Evolutionary conservation across 1,284 basidiomycete species (phyloP), one percentile per base, ranked within the genome.

Genomic region (Ceratobasidium sp.): DNA sequence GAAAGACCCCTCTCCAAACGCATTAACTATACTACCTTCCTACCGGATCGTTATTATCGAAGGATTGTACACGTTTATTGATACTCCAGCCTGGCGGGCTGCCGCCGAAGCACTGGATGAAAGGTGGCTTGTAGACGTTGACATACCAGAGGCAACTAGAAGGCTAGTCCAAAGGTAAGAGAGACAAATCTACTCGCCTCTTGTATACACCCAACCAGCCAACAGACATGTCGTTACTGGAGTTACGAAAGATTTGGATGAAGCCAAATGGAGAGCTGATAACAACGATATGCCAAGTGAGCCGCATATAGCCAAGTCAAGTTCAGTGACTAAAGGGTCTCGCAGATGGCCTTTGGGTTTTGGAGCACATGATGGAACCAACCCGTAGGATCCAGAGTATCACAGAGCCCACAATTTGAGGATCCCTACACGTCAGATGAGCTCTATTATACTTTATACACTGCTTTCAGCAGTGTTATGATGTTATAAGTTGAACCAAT

Each of bases 31-130:
- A 30, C 77, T 82, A 30, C 86, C 90, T 0, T 75, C 82, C 36
- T 89, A 96, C 77, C 87, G 90, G 3, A 85, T 97, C 65, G 85
- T 97, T 67, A 79, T 96, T 72, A 86, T 96, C 73, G 93, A 97
- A 80, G 94, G 95, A 0, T 81, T 97, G 9, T 96, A 97, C 80
- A 86, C 89, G 4, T 87, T 93, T 73, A 85, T 95, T 23, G 84
- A 88, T 41, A 82, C 88, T 21, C 82, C 86, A 0, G 90, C 91
- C 0, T 98, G 96, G 96, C 79, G 78, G 0, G 84, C 86, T 18
- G 92, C 89, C 0, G 88, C 89, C 0, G 79, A 81, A 28, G 78
- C 87, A 75, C 84, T 96, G 73, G 92, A 98, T 78, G 88, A 93
- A 77, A 84, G 92, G 16, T 91, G 94, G 85, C 91, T 90, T 80